Conservation (phyloP, 441 rosid genomes). For the Erodium moschatum region DNA sequence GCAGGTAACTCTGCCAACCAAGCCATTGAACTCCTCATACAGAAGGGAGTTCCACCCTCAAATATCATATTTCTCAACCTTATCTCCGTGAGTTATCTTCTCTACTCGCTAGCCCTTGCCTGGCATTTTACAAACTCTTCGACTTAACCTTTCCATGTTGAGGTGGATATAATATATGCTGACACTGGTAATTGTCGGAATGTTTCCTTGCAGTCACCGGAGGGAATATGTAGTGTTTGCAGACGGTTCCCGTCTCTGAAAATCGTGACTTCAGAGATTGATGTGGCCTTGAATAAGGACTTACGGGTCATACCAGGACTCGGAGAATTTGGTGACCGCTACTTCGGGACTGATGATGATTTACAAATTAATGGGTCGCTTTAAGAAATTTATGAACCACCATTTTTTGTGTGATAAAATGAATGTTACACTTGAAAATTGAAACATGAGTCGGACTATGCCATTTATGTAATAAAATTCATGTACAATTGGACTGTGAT, state of each 20-base stretch:
- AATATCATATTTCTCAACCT: constrained; percentile 86
- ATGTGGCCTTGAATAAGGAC: background rate
- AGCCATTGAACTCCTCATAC: constrained; percentile 72
- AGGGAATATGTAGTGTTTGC: background rate
- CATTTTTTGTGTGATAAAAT: background rate
- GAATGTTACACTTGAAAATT: background rate
- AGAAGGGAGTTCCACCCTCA: constrained; percentile 91
- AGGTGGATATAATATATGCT: background rate
- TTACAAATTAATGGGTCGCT: background rate
- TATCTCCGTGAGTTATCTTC: constrained; percentile 33
- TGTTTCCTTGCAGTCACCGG: background rate
- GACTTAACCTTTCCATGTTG: background rate
- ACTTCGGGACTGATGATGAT: constrained; percentile 2
- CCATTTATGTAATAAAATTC: background rate
- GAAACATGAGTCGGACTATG: background rate
- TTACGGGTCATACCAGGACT: background rate
- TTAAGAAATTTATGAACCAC: background rate
- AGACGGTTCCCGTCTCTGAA: background rate
- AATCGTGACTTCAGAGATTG: constrained; percentile 5
- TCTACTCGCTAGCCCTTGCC: background rate
- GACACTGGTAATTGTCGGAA: background rate
- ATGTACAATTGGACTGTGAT: background rate
- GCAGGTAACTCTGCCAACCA: constrained; percentile 96
- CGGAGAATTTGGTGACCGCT: constrained; percentile 7
- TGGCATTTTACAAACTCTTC: background rate